phyloP scores from a whole-genome alignment of 495 filamentous ascomycete species.

The Annulohypoxylon moriforme region DNA sequence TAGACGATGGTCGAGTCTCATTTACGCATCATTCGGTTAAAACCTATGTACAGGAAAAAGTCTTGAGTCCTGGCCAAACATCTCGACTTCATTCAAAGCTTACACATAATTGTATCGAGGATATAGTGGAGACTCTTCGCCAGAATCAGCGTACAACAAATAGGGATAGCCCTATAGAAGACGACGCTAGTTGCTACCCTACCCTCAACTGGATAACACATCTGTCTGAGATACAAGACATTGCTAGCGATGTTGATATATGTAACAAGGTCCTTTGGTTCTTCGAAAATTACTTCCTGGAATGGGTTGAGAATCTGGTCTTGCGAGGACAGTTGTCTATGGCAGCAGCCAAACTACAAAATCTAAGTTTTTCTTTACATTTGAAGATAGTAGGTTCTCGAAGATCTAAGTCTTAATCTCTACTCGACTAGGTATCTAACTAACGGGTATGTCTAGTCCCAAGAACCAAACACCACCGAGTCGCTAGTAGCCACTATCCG shows the following conservation, averaged over 20 bases:
- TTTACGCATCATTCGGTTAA: not conserved
- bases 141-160: not conserved
- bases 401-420: not conserved
- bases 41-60: not conserved
- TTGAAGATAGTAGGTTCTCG: not conserved
- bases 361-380: not conserved
- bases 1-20: not conserved
- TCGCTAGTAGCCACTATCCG: not conserved
- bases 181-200: not conserved
- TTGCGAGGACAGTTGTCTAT: not conserved
- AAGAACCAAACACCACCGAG: not conserved
- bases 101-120: not conserved
- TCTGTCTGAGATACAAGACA: not conserved
- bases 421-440: too few species aligned
- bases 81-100: not conserved
- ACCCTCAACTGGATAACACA: slow-evolving; percentile 2
- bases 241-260: not conserved
- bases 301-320: not conserved
- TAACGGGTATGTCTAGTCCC: not conserved
- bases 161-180: not conserved
- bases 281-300: not conserved
- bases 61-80: not conserved
- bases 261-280: not conserved
- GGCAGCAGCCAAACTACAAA: not conserved
- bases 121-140: not conserved